Evolutionary conservation across 306 rosid species (phyloP), one percentile per base, ranked within the genome.

Genomic region (Rosa chinensis): DNA sequence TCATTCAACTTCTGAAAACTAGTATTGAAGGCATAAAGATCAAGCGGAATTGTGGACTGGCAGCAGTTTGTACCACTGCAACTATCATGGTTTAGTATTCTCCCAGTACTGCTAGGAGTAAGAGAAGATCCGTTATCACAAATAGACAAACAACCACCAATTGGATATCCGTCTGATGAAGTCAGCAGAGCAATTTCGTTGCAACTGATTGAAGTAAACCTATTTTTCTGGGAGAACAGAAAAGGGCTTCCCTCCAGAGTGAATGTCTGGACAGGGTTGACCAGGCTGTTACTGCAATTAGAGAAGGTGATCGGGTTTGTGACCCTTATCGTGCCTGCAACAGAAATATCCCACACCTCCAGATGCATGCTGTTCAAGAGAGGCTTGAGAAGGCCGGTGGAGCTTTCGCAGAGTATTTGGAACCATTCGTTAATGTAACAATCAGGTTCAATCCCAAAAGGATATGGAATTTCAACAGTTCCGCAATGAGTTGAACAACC

Each of bases 401-500:
- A 6, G 40, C 37, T 21, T 4, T 11, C 6, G 74, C 74, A 70
- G 74, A n/a, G 35, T 70, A 70, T 11, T 21, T 45, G 8, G 9
- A 70, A 70, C 56, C 74, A 44, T 44, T 70, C 47, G 9, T 70
- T 12, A 1, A 45, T 0, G 37, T 44, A 70, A n/a, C 74, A 44
- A 70, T 14, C 16, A 1, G 55, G 28, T 53, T 63, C 77, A 6
- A 74, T 56, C 23, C 77, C 77, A 20, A 55, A 74, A 50, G 56
- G 56, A 50, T 50, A 50, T 50, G 56, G 56, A 20, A 50, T 50
- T 1, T 50, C 56, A 50, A 74, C 77, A 35, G 58, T 21, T 58
- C 39, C 69, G 10, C 78, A 74, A 0, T 3, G 69, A 3, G 48
- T 20, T 4, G 18, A 16, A 25, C 78, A 74, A 23, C 37, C 52